Conservation (phyloP, 2,329 filamentous ascomycete genomes). For the Colletotrichum siamense region DNA sequence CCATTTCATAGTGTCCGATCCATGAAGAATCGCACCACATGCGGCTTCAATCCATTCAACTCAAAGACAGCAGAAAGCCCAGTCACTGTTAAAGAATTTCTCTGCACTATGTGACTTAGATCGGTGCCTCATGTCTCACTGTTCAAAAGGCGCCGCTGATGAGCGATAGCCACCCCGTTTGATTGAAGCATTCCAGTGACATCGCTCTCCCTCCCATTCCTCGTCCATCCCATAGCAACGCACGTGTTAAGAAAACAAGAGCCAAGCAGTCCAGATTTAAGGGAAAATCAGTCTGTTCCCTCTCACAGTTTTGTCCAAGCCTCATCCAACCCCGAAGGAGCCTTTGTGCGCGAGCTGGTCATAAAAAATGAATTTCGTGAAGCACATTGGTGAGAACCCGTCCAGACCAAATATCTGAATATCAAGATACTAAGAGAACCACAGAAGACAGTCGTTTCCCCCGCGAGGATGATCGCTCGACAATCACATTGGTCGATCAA, state of each 20-base stretch:
- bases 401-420: neutral
- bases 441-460: neutral
- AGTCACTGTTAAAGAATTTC: neutral
- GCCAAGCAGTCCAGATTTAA: neutral
- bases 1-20: neutral
- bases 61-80: neutral
- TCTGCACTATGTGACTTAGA: neutral
- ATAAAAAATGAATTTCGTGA: neutral
- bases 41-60: neutral
- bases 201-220: neutral
- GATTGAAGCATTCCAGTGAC: constrained; percentile 15
- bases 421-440: neutral
- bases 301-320: neutral
- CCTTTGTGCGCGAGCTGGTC: neutral
- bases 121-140: neutral
- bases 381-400: neutral
- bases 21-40: neutral
- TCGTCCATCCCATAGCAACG: neutral
- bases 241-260: neutral
- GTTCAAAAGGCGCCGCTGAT: neutral
- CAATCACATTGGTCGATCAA: neutral
- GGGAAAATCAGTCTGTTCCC: neutral
- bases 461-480: neutral
- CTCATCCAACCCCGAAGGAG: neutral
- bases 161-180: neutral